Base-by-base conservation (phyloP, 306 rosid species). In the Glycine soja region DNA sequence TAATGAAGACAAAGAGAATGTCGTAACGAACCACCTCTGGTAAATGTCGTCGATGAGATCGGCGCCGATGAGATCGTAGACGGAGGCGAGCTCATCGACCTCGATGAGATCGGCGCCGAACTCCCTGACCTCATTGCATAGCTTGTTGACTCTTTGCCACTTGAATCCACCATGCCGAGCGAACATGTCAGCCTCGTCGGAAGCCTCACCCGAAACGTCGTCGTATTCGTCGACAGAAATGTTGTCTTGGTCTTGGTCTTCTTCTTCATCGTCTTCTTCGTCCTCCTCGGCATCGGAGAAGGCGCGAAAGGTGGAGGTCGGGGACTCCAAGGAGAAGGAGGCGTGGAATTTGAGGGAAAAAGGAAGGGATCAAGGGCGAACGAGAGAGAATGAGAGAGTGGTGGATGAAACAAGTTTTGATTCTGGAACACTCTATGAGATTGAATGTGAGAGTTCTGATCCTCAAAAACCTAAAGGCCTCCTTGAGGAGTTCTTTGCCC, bases 61-160 rank as follows among this genome's bases (percentile, higher is more conserved):
- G n/a, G n/a, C n/a, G n/a, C n/a, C n/a, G n/a, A n/a, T n/a, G n/a
- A n/a, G n/a, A n/a, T 89, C 87, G 71, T 95, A 93, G 54, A 95
- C 53, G 4, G 94, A 88, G 61, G 94, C 91, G 63, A 95, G 97
- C 48, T 93, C 98, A 61, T 90, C 90, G 57, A 79, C 92, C 59
- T 93, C 97, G 43, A 93, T 85, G 40, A 93, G 89, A 34, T 85
- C 97, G 15, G 86, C 92, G 30, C 99, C 98, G 15, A 93, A 95
- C 87, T 86, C 88, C 70, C 84, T 86, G 14, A 91, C 97, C 74
- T 95, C 98, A 32, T 79, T 73, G 79, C 86, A 68, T 34, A 95
- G 88, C 88, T 88, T 93, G 85, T 91, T 94, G 4, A 93, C 97
- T 89, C 97, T 89, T 85, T 95, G 93, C 99, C 97, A 95, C 91